phyloP scores from a whole-genome alignment of 805 yeast species.

The Monosporozyma aquatica region DNA sequence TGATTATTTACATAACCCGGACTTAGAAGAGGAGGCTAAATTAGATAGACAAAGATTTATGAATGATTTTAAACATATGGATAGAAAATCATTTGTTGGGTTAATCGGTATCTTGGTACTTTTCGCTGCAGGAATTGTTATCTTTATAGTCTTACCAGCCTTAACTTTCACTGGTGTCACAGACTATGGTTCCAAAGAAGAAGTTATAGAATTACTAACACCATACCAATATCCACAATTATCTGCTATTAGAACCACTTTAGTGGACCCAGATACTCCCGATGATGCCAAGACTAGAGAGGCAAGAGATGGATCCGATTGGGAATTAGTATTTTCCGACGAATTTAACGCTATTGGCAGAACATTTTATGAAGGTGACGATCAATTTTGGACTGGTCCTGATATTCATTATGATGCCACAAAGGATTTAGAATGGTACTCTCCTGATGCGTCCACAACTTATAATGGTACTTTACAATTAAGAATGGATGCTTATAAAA shows the following conservation, averaged over 20 bases:
- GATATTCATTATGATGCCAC: slow-evolving; percentile 84
- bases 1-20: slow-evolving; percentile 93
- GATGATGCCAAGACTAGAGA: slow-evolving; percentile 37
- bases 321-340: slow-evolving; percentile 84
- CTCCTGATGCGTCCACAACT: slow-evolving; percentile 82
- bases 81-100: slow-evolving; percentile 53
- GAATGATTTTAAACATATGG: slow-evolving; percentile 58
- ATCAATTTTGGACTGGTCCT: slow-evolving; percentile 82
- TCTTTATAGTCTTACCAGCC: slow-evolving; percentile 76
- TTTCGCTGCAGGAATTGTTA: slow-evolving; percentile 47
- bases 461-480: slow-evolving; percentile 59
- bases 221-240: slow-evolving; percentile 42
- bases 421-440: slow-evolving; percentile 87
- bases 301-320: slow-evolving; percentile 51
- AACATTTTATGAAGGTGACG: slow-evolving; percentile 84
- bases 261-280: slow-evolving; percentile 61
- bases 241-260: slow-evolving; percentile 41
- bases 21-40: slow-evolving; percentile 84
- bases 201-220: slow-evolving; percentile 34
- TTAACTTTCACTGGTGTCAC: slow-evolving; percentile 72
- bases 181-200: slow-evolving; percentile 13
- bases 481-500: slow-evolving; percentile 71
- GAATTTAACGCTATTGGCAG: slow-evolving; percentile 87
- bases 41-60: slow-evolving; percentile 63
- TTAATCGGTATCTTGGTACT: slow-evolving; percentile 49